Conservation (phyloP, 192 early-diverging fungal species). For the Linnemannia hyalina region DNA sequence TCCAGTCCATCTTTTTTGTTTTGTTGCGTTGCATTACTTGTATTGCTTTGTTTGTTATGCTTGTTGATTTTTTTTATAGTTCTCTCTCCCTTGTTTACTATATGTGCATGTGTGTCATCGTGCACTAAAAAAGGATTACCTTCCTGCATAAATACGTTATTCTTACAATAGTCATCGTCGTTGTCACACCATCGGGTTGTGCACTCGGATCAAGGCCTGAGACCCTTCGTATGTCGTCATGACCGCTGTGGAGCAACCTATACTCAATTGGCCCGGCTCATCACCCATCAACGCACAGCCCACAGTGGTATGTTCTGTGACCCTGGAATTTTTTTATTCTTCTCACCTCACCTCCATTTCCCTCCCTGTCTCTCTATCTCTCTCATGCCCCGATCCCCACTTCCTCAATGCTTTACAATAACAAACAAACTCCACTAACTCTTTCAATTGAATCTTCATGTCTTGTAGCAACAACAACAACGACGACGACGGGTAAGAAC, state of each 20-base stretch:
- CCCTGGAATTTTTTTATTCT: not conserved
- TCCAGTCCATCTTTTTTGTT: not conserved
- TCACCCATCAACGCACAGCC: constrained; percentile 47
- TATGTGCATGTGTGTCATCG: not conserved
- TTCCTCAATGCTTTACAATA: too few species aligned
- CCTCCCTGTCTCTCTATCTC: not conserved
- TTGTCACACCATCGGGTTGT: constrained; percentile 48
- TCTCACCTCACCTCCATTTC: too few species aligned
- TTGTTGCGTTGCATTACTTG: not conserved
- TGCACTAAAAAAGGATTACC: not conserved
- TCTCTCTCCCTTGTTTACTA: not conserved
- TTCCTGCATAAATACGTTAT: not conserved
- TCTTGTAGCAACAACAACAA: too few species aligned
- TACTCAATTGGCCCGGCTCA: constrained; percentile 45
- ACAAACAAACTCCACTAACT: too few species aligned
- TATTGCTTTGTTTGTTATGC: not conserved
- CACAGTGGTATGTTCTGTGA: constrained; percentile 29
- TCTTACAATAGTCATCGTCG: constrained; percentile 31
- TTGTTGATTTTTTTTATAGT: too few species aligned
- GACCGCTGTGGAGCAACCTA: constrained; percentile 44
- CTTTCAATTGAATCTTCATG: too few species aligned
- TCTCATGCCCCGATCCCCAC: too few species aligned
- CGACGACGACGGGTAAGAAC: not conserved
- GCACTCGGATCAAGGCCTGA: constrained; percentile 41
- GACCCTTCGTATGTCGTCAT: constrained; percentile 50